Conservation (phyloP, 2,329 filamentous ascomycete genomes). For the Venturia nashicola region DNA sequence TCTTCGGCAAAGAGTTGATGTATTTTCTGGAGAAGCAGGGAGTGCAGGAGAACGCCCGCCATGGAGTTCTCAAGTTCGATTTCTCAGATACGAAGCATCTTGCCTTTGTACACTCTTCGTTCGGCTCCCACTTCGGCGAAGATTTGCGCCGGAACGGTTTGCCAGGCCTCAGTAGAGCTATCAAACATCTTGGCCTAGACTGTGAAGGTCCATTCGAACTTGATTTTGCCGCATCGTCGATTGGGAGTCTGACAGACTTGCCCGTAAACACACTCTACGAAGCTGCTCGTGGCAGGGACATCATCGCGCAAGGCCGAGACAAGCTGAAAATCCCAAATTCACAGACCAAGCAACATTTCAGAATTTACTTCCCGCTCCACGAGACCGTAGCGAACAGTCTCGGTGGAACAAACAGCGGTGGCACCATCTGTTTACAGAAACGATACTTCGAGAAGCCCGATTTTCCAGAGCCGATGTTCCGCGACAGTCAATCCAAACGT, state of each 20-base stretch:
- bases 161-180: constrained; percentile 56
- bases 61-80: constrained; percentile 66
- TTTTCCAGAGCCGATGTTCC: constrained; percentile 62
- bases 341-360: constrained; percentile 38
- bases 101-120: constrained; percentile 80
- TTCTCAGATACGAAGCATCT: constrained; percentile 60
- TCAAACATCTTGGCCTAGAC: constrained; percentile 49
- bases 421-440: constrained; percentile 68
- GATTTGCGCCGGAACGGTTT: constrained; percentile 50
- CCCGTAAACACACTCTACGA: constrained; percentile 51
- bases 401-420: constrained; percentile 38
- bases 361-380: constrained; percentile 70
- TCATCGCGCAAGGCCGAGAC: background rate
- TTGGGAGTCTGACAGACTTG: constrained; percentile 61
- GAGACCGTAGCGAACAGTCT: constrained; percentile 38
- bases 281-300: constrained; percentile 39
- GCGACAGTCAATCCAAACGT: constrained; percentile 63
- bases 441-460: constrained; percentile 57
- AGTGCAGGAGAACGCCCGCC: constrained; percentile 50
- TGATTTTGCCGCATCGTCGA: constrained; percentile 69
- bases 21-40: constrained; percentile 58
- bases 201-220: constrained; percentile 43
- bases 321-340: background rate
- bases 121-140: constrained; percentile 26
- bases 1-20: constrained; percentile 58